Conservation (phyloP, 768 basidiomycete species). For the Amanita exitialis region DNA sequence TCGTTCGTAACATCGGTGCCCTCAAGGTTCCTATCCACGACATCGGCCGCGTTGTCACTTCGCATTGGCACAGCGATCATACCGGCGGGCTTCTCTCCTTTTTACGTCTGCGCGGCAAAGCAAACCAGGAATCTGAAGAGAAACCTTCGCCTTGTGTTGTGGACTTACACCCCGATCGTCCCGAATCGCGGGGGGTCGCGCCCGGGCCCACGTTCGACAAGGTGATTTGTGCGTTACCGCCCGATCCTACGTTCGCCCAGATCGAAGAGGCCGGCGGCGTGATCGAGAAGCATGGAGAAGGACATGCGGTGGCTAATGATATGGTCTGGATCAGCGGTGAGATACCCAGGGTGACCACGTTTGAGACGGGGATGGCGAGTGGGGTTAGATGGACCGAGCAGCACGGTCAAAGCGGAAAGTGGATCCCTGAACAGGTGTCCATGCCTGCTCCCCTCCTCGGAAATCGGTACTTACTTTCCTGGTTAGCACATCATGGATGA, state of each 20-base stretch:
- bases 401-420: slow-evolving; percentile 21
- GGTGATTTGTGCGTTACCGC: slow-evolving; percentile 48
- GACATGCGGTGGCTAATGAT: slow-evolving; percentile 55
- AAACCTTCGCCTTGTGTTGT: slow-evolving; percentile 30
- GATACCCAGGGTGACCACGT: slow-evolving; percentile 61
- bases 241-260: slow-evolving; percentile 63
- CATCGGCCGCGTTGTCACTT: slow-evolving; percentile 59
- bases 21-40: slow-evolving; percentile 44
- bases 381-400: slow-evolving; percentile 50
- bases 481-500: slow-evolving; percentile 73
- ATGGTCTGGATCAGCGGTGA: slow-evolving; percentile 75
- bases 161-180: slow-evolving; percentile 73
- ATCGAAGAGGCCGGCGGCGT: slow-evolving; percentile 45
- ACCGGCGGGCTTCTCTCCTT: slow-evolving; percentile 67
- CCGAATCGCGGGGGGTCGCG: slow-evolving; percentile 64
- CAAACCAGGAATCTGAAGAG: slow-evolving; percentile 1
- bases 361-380: slow-evolving; percentile 59
- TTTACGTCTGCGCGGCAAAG: slow-evolving; percentile 30
- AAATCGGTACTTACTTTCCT: neutral
- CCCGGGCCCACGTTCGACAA: slow-evolving; percentile 49
- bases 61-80: slow-evolving; percentile 75
- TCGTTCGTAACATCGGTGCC: slow-evolving; percentile 61
- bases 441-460: slow-evolving; percentile 1
- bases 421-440: slow-evolving; percentile 52
- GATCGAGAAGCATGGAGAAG: slow-evolving; percentile 44